These are phyloP conservation scores for Croton laevigatus DNA, from an alignment of 441 rosid species.

Conservation along the genomic window DNA sequence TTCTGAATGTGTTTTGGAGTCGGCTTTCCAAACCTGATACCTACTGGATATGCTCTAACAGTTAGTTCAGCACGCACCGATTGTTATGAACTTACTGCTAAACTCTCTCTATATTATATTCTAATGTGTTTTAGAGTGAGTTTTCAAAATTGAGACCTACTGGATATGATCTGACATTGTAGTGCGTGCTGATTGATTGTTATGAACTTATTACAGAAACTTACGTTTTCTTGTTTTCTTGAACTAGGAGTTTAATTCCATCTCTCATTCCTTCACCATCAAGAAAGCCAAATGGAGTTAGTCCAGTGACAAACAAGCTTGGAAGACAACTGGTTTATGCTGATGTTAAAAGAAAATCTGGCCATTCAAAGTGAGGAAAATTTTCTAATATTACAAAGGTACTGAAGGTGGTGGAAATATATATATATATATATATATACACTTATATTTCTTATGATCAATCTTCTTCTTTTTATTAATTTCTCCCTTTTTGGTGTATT, in stretches of 20 bases:
- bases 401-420: conserved; percentile 14
- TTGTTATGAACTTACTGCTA: too few relatives aligned
- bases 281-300: conserved; percentile 44
- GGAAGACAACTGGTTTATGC: conserved; percentile 31
- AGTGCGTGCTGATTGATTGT: too few relatives aligned
- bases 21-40: too few relatives aligned
- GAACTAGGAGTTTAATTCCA: conserved; percentile 65
- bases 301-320: conserved; percentile 32
- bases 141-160: too few relatives aligned
- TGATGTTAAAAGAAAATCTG: conserved; percentile 57
- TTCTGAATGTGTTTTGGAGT: too few relatives aligned
- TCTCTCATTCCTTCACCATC: conserved; percentile 65
- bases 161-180: too few relatives aligned
- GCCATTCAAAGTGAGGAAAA: conserved; percentile 49
- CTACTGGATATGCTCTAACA: too few relatives aligned
- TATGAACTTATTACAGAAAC: background rate
- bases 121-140: too few relatives aligned
- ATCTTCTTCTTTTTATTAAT: background rate
- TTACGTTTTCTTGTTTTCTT: background rate
- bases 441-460: conserved; percentile 9
- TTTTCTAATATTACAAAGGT: background rate
- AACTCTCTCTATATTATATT: too few relatives aligned
- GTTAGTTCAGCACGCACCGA: too few relatives aligned
- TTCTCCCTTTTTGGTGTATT: conserved; percentile 20
- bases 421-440: too few relatives aligned